These are phyloP conservation scores for Aspergillus cejpii DNA, from an alignment of 2,329 filamentous ascomycete species.

Conservation along the genomic window DNA sequence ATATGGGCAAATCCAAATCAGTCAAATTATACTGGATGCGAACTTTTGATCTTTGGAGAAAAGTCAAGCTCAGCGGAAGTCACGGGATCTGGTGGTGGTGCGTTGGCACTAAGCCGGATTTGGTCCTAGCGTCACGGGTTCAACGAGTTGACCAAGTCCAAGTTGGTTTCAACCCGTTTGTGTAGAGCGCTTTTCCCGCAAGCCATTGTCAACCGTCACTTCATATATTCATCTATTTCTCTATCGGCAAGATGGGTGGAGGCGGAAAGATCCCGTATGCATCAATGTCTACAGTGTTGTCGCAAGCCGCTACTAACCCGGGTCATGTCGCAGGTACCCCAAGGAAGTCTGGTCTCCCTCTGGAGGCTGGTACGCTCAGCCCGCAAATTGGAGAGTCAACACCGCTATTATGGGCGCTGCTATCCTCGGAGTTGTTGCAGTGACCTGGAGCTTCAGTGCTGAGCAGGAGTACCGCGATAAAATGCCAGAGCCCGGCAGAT, in stretches of 20 bases:
- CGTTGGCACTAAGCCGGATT: slow-evolving; percentile 26
- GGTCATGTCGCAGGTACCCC: slow-evolving; percentile 61
- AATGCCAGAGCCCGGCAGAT: slow-evolving; percentile 69
- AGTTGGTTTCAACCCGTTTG: slow-evolving; percentile 27
- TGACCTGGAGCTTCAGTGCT: slow-evolving; percentile 66
- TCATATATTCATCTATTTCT: slow-evolving; percentile 19
- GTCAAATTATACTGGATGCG: slow-evolving; percentile 7
- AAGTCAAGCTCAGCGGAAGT: slow-evolving; percentile 37
- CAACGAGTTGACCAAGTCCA: slow-evolving; percentile 26
- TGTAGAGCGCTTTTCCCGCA: slow-evolving; percentile 16
- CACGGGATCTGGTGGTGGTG: slow-evolving; percentile 33
- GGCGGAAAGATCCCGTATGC: slow-evolving; percentile 69
- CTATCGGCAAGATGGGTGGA: slow-evolving; percentile 55
- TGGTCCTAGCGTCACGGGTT: slow-evolving; percentile 23
- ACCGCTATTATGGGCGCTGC: slow-evolving; percentile 68
- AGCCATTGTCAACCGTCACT: slow-evolving; percentile 19
- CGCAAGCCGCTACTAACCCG: slow-evolving; percentile 1
- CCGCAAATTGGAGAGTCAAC: slow-evolving; percentile 90
- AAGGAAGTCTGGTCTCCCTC: slow-evolving; percentile 99
- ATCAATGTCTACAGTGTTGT: slow-evolving; percentile 35
- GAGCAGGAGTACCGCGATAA: slow-evolving; percentile 64
- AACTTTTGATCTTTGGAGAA: slow-evolving; percentile 26
- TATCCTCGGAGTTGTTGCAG: slow-evolving; percentile 60
- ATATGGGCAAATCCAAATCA: slow-evolving; percentile 7
- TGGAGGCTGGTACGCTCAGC: slow-evolving; percentile 95